Percentiles rank a stretch among this genome's conserved stretches.
Conservation (phyloP, 139 green algal genomes). For the Coccomyxa sp. region DNA sequence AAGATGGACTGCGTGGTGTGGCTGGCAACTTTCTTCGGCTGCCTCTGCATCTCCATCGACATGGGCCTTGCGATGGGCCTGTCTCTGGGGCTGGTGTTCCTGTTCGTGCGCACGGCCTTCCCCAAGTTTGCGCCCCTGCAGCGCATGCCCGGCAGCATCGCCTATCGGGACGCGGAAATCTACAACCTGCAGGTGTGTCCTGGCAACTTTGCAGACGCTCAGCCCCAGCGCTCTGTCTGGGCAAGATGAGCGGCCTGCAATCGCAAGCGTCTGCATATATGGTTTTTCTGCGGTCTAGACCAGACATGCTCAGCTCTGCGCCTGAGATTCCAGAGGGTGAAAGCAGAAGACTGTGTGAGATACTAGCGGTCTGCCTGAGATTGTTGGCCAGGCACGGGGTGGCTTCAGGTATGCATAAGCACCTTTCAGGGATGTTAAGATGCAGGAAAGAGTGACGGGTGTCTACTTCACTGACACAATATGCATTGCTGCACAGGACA, state of each 20-base stretch:
- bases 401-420: background rate
- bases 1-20: constrained; percentile 40
- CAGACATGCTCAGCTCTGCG: no score
- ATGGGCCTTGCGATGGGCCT: constrained; percentile 37
- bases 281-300: no score
- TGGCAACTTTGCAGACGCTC: background rate
- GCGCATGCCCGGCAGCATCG: background rate
- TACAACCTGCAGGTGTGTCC: background rate
- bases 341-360: background rate
- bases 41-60: constrained; percentile 27
- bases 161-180: background rate
- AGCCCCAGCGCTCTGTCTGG: no score
- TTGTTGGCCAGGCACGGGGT: background rate
- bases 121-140: background rate
- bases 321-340: no score
- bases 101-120: constrained; percentile 11
- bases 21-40: constrained; percentile 24
- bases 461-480: background rate
- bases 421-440: background rate
- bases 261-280: no score
- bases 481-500: constrained; percentile 17
- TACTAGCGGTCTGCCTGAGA: background rate
- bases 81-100: background rate
- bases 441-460: background rate
- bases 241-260: no score